phyloP scores from a whole-genome alignment of 805 yeast genomes.

The Saturnispora sekii region DNA sequence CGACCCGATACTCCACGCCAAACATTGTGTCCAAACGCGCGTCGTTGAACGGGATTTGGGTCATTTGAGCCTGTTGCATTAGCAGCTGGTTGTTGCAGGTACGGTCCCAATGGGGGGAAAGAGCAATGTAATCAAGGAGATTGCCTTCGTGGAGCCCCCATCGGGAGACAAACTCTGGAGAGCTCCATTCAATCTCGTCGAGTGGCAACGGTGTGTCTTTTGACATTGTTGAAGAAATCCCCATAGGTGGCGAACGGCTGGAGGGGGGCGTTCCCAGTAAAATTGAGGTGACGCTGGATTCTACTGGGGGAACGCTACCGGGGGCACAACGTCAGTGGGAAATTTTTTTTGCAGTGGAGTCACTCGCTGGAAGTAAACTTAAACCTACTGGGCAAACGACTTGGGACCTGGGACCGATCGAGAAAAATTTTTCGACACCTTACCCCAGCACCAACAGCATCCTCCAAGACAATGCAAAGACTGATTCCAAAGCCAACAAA shows the following conservation, averaged over 20 bases:
- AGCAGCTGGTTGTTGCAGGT: slow-evolving; percentile 90
- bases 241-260: too few relatives aligned
- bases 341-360: too few relatives aligned
- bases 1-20: slow-evolving; percentile 76
- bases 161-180: slow-evolving; percentile 94
- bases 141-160: slow-evolving; percentile 82
- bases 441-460: neutral
- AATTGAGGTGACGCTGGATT: too few relatives aligned
- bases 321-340: too few relatives aligned
- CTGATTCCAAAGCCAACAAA: slow-evolving; percentile 41
- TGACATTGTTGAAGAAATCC: neutral
- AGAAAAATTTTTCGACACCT: neutral
- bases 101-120: slow-evolving; percentile 91
- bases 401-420: too few relatives aligned
- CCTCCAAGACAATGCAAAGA: neutral
- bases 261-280: too few relatives aligned
- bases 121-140: slow-evolving; percentile 86
- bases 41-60: slow-evolving; percentile 30
- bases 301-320: too few relatives aligned
- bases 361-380: too few relatives aligned
- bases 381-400: too few relatives aligned
- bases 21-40: slow-evolving; percentile 62
- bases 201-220: slow-evolving; percentile 26
- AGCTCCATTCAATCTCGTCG: slow-evolving; percentile 93
- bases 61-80: slow-evolving; percentile 90